Percentiles rank a stretch among this genome's conserved stretches.
phyloP scores from a whole-genome alignment of 176 grass and related monocot species.

The Ensete ventricosum region DNA sequence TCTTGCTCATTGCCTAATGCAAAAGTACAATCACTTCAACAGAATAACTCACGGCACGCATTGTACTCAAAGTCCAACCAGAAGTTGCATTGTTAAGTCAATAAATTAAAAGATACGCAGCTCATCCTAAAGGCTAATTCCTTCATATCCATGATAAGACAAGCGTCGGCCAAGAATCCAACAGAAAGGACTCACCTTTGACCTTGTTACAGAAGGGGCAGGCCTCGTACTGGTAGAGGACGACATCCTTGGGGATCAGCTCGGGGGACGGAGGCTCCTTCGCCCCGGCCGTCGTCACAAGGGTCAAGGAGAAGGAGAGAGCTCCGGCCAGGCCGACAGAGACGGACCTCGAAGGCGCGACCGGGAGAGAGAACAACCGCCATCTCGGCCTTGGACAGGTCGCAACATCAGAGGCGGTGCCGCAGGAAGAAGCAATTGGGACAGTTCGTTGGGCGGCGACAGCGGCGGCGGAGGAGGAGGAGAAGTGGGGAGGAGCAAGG shows the following conservation, averaged over 20 bases:
- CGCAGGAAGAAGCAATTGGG: neutral
- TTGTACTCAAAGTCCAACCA: neutral
- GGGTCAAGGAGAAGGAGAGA: slow-evolving; percentile 68
- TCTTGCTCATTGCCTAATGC: neutral
- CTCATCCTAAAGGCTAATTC: neutral
- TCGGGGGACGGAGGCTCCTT: slow-evolving; percentile 52
- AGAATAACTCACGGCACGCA: neutral
- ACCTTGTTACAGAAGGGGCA: slow-evolving; percentile 99
- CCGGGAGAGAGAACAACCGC: slow-evolving; percentile 10
- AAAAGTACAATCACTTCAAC: neutral
- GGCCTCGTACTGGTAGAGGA: slow-evolving; percentile 92
- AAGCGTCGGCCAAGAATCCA: neutral
- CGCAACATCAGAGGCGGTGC: neutral
- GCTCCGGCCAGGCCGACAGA: slow-evolving; percentile 53
- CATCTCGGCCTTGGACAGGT: neutral
- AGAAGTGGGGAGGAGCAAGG: neutral
- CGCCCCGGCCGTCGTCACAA: slow-evolving; percentile 52
- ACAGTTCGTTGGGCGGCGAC: neutral
- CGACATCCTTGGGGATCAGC: slow-evolving; percentile 55
- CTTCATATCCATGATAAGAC: neutral
- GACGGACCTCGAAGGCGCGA: slow-evolving; percentile 12
- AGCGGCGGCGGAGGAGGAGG: neutral
- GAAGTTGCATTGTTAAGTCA: neutral
- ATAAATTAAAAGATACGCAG: neutral
- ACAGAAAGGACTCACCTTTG: slow-evolving; percentile 41